Percentiles rank a stretch among this genome's conserved stretches.
Evolutionary conservation across 495 filamentous ascomycete species (phyloP).

Genomic region (Corynascus novoguineensis): DNA sequence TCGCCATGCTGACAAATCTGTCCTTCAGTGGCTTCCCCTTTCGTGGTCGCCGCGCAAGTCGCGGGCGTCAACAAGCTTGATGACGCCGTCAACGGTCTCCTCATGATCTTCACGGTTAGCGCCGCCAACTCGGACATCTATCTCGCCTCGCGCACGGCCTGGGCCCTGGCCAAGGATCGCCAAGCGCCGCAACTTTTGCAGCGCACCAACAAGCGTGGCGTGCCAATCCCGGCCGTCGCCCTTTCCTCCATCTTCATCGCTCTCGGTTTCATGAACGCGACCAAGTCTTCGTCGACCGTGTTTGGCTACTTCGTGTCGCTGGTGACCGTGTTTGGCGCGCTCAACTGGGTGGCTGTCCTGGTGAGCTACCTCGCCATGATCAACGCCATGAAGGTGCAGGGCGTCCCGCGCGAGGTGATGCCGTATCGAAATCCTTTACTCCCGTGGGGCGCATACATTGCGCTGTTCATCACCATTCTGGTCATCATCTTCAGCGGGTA

Average conservation of each 20-base stretch:
- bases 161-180: conserved; percentile 68
- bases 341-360: conserved; percentile 82
- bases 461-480: conserved; percentile 62
- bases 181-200: conserved; percentile 69
- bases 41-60: conserved; percentile 57
- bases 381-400: conserved; percentile 65
- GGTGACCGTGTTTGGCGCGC: conserved; percentile 69
- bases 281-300: conserved; percentile 58
- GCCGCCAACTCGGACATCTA: conserved; percentile 76
- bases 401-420: conserved; percentile 56
- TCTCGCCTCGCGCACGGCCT: conserved; percentile 77
- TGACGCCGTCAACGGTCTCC: conserved; percentile 71
- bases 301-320: conserved; percentile 86
- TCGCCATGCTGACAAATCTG: neutral
- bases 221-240: conserved; percentile 64
- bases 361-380: conserved; percentile 79
- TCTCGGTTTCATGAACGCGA: conserved; percentile 75
- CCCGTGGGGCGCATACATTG: conserved; percentile 57
- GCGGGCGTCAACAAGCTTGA: conserved; percentile 62
- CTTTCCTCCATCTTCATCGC: conserved; percentile 57
- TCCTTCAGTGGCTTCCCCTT: conserved; percentile 55
- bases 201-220: conserved; percentile 65
- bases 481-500: conserved; percentile 79
- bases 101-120: conserved; percentile 74
- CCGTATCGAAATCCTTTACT: conserved; percentile 72